Percentiles rank a stretch among this genome's conserved stretches.
These are phyloP conservation scores for Microbotryum silenes-acaulis DNA, from an alignment of 1,284 basidiomycete species.

Conservation along the genomic window DNA sequence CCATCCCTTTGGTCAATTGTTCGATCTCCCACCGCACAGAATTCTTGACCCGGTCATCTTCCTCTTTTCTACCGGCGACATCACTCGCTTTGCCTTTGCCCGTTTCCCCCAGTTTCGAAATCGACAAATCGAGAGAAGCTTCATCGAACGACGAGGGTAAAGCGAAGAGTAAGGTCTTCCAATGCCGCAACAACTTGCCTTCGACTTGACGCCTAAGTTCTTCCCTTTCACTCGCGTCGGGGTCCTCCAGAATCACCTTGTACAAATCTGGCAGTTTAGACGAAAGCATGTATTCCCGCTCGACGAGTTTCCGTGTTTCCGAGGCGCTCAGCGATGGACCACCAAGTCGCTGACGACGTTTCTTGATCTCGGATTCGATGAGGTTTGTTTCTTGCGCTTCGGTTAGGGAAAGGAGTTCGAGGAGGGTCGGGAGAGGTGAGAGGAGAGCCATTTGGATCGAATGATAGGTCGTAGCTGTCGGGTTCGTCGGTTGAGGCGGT, in stretches of 20 bases:
- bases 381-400: conserved; percentile 54
- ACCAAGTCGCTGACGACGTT: conserved; percentile 63
- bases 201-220: conserved; percentile 60
- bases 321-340: conserved; percentile 46
- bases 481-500: conserved; percentile 65
- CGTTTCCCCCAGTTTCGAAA: conserved; percentile 34
- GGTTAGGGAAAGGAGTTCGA: conserved; percentile 57
- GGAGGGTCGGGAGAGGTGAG: conserved; percentile 56
- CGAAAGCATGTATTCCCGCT: conserved; percentile 36
- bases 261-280: conserved; percentile 47
- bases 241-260: conserved; percentile 66
- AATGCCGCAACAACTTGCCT: conserved; percentile 58
- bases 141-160: conserved; percentile 46
- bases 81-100: conserved; percentile 39
- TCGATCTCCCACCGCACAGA: conserved; percentile 56
- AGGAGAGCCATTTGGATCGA: conserved; percentile 57
- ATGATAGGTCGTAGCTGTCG: conserved; percentile 48
- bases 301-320: conserved; percentile 32
- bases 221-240: conserved; percentile 56
- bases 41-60: conserved; percentile 46
- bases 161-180: conserved; percentile 53
- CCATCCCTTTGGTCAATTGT: conserved; percentile 59
- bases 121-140: conserved; percentile 26
- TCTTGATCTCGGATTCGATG: conserved; percentile 61
- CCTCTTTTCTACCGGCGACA: conserved; percentile 38